Conservation (phyloP, 805 yeast genomes). For the Ogataea salicorniae region DNA sequence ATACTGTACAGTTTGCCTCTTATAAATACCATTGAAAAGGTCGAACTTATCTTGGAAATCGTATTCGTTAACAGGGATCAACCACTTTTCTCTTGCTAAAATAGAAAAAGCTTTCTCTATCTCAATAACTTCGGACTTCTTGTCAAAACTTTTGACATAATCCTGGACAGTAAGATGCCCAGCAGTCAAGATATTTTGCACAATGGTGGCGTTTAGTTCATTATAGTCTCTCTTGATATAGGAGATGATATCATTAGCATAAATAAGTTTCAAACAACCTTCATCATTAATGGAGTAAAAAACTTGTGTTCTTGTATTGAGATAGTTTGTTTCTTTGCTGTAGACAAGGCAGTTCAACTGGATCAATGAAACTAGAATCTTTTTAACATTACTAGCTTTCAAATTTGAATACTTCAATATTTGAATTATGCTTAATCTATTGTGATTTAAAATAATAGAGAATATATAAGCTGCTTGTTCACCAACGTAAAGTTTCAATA, state of each 20-base stretch:
- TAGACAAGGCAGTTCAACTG: constrained; percentile 73
- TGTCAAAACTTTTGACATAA: constrained; percentile 32
- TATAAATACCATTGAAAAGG: constrained; percentile 32
- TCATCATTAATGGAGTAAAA: constrained; percentile 58
- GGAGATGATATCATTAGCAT: constrained; percentile 71
- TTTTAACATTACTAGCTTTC: constrained; percentile 48
- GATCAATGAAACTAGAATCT: constrained; percentile 67
- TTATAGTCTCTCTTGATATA: constrained; percentile 43
- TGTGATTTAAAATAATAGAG: constrained; percentile 57
- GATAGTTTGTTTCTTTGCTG: constrained; percentile 42
- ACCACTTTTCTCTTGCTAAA: constrained; percentile 45
- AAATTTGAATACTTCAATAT: constrained; percentile 43
- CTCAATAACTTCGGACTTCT: constrained; percentile 21
- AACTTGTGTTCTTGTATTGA: constrained; percentile 13
- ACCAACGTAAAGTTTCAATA: constrained; percentile 58
- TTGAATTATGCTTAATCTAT: constrained; percentile 57
- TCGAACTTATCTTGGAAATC: constrained; percentile 30
- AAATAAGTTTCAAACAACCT: constrained; percentile 60
- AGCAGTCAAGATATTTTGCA: constrained; percentile 62
- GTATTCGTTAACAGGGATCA: constrained; percentile 39
- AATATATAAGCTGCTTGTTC: constrained; percentile 65
- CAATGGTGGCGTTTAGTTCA: constrained; percentile 46
- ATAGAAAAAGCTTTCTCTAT: constrained; percentile 36
- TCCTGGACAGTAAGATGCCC: constrained; percentile 64
- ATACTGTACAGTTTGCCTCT: constrained; percentile 31